A percentile compares a stretch with the other conserved stretches of the same genome.
phyloP scores from a whole-genome alignment of 768 basidiomycete species.

The Lyophyllum semitale region DNA sequence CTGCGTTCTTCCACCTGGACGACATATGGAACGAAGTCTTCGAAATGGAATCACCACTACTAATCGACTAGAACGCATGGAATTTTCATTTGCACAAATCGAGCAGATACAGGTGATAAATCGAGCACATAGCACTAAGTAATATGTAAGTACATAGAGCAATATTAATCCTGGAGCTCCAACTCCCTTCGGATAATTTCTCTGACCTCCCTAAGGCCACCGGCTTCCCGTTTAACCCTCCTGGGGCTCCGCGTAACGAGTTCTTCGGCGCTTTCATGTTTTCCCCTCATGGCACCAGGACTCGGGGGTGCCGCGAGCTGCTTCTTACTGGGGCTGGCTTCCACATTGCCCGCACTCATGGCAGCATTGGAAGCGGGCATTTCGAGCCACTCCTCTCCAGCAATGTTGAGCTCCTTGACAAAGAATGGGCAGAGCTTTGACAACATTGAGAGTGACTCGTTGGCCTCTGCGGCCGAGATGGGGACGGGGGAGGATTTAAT shows the following conservation, averaged over 20 bases:
- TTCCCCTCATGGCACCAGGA: slow-evolving; percentile 49
- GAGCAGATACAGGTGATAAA: slow-evolving; percentile 17
- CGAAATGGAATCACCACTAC: slow-evolving; percentile 4
- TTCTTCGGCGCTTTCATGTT: slow-evolving; percentile 61
- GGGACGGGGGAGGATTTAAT: slow-evolving; percentile 83
- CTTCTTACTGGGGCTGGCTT: slow-evolving; percentile 43
- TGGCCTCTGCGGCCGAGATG: slow-evolving; percentile 75
- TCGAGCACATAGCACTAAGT: slow-evolving; percentile 20
- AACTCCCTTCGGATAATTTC: slow-evolving; percentile 82
- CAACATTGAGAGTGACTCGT: slow-evolving; percentile 70
- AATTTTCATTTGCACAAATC: slow-evolving; percentile 17
- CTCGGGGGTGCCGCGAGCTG: slow-evolving; percentile 40
- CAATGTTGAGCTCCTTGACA: slow-evolving; percentile 62
- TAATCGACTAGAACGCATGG: background rate
- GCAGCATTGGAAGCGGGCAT: slow-evolving; percentile 52
- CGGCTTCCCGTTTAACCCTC: slow-evolving; percentile 67
- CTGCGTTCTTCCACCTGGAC: slow-evolving; percentile 45
- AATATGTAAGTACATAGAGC: slow-evolving; percentile 31
- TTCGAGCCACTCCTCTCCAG: slow-evolving; percentile 58
- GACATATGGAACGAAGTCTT: slow-evolving; percentile 45
- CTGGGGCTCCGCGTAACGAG: slow-evolving; percentile 71
- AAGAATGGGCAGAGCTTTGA: slow-evolving; percentile 80
- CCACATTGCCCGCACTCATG: slow-evolving; percentile 19
- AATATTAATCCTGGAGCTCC: slow-evolving; percentile 62
- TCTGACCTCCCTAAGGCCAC: slow-evolving; percentile 76